Evolutionary conservation across 768 basidiomycete genomes (phyloP).

Genomic region (Suillus weaverae): DNA sequence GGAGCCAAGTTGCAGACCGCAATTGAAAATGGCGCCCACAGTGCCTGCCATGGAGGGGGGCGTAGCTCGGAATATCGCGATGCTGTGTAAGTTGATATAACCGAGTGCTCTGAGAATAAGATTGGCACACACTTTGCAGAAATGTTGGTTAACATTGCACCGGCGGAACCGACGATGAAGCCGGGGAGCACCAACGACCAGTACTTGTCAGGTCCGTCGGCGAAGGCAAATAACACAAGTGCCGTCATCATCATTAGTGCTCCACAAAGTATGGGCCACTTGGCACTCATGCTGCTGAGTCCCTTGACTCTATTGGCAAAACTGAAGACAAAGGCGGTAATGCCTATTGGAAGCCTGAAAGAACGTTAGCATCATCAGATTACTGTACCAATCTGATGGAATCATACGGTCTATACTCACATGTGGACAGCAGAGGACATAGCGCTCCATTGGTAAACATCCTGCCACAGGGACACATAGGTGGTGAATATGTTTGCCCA

Average conservation of each 20-base stretch:
- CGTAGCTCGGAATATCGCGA: constrained; percentile 45
- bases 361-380: neutral
- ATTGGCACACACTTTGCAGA: constrained; percentile 39
- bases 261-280: constrained; percentile 41
- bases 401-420: neutral
- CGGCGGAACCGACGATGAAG: neutral
- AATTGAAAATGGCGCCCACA: constrained; percentile 49
- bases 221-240: constrained; percentile 42
- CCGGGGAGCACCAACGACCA: constrained; percentile 30
- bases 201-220: constrained; percentile 36
- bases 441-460: constrained; percentile 34
- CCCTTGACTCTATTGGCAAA: constrained; percentile 35
- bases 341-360: constrained; percentile 37
- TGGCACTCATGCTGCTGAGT: constrained; percentile 27
- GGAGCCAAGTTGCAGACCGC: constrained; percentile 45
- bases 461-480: constrained; percentile 37
- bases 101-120: neutral
- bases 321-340: constrained; percentile 33
- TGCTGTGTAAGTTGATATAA: constrained; percentile 24
- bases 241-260: constrained; percentile 35
- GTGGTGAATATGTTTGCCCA: constrained; percentile 36
- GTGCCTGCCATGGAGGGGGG: constrained; percentile 44
- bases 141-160: constrained; percentile 14
- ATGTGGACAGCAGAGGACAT: constrained; percentile 39
- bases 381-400: neutral